Evolutionary conservation across 2,329 filamentous ascomycete genomes (phyloP).

Genomic region (Geosmithia flava): DNA sequence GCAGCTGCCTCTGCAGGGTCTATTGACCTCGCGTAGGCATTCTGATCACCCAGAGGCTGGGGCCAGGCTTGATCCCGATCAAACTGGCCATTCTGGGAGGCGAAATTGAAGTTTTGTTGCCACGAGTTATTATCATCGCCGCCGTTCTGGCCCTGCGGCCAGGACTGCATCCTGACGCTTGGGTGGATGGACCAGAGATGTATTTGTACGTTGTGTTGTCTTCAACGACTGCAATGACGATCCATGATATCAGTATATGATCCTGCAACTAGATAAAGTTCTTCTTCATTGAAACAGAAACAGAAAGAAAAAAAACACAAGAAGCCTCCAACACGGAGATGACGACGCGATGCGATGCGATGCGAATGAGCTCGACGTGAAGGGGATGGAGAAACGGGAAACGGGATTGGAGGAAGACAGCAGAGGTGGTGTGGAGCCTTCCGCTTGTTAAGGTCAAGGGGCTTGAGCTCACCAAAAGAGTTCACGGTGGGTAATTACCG

Average conservation of each 20-base stretch:
- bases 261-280: not conserved
- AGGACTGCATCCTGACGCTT: slow-evolving; percentile 22
- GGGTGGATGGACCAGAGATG: not conserved
- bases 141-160: slow-evolving; percentile 23
- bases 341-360: not conserved
- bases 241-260: not conserved
- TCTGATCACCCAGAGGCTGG: slow-evolving; percentile 20
- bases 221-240: not conserved
- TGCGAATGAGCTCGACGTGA: not conserved
- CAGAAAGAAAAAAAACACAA: not conserved
- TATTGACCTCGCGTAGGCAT: slow-evolving; percentile 7
- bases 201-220: not conserved
- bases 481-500: not conserved
- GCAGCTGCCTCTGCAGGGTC: slow-evolving; percentile 6
- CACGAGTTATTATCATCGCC: slow-evolving; percentile 21
- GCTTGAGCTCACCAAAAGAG: not conserved
- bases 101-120: slow-evolving; percentile 19
- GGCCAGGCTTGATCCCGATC: slow-evolving; percentile 24
- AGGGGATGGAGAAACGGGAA: not conserved
- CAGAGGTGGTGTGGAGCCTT: not conserved
- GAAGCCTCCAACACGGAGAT: not conserved
- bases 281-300: not conserved
- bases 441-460: not conserved
- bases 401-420: not conserved
- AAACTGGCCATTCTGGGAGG: slow-evolving; percentile 21